Evolutionary conservation across 2,329 filamentous ascomycete genomes (phyloP).

Genomic region (Geoglossum cookeanum): DNA sequence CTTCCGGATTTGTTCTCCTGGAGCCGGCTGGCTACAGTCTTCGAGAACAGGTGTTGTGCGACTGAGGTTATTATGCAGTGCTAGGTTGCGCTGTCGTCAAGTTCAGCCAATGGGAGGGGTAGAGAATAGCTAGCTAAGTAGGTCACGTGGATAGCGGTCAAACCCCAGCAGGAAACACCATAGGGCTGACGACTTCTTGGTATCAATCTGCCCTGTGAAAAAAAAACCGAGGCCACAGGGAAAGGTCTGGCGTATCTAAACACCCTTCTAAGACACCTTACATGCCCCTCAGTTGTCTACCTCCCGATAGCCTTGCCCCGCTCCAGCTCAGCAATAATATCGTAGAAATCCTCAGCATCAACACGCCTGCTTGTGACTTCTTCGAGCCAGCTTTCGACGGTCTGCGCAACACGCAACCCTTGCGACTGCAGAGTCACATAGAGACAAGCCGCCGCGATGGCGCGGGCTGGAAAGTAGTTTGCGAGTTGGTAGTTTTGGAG

Average conservation of each 20-base stretch:
- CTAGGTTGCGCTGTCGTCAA: neutral
- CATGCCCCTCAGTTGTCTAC: neutral
- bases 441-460: conserved; percentile 15
- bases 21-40: too few relatives aligned
- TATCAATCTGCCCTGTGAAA: too few relatives aligned
- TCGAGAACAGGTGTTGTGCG: neutral
- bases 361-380: conserved; percentile 7
- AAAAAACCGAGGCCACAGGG: too few relatives aligned
- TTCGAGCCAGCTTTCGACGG: conserved; percentile 5
- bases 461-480: conserved; percentile 16
- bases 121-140: neutral
- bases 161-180: too few relatives aligned
- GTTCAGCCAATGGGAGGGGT: neutral
- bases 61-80: neutral
- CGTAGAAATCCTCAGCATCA: conserved; percentile 8
- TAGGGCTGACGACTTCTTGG: too few relatives aligned
- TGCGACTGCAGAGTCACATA: conserved; percentile 4
- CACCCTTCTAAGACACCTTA: neutral
- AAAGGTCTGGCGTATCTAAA: too few relatives aligned
- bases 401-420: conserved; percentile 2
- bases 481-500: conserved; percentile 12
- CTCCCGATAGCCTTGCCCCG: neutral
- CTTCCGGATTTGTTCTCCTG: neutral
- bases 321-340: neutral
- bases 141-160: too few relatives aligned